phyloP scores from a whole-genome alignment of 345 rosid genomes.

The Clausena lansium region DNA sequence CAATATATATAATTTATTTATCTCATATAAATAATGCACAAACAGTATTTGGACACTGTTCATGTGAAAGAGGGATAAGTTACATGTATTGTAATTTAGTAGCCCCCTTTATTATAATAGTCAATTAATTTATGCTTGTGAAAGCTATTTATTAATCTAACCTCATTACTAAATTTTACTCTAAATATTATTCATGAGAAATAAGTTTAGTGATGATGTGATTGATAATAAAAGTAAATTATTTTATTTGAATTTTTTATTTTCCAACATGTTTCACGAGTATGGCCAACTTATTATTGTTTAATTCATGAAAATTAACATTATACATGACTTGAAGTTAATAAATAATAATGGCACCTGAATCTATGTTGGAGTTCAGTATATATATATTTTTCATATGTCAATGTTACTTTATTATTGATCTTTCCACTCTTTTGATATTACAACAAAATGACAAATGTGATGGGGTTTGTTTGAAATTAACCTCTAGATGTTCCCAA shows the following conservation, averaged over 20 bases:
- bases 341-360: background rate
- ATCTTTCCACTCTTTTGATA: background rate
- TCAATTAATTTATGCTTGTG: background rate
- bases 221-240: too few relatives aligned
- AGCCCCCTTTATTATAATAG: too few relatives aligned
- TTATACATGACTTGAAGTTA: too few relatives aligned
- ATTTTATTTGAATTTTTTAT: too few relatives aligned
- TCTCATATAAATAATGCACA: too few relatives aligned
- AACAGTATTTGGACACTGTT: too few relatives aligned
- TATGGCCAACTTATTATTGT: background rate
- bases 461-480: background rate
- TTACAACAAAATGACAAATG: background rate
- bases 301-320: background rate
- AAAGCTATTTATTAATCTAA: background rate
- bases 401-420: background rate
- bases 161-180: background rate
- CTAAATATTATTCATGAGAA: too few relatives aligned
- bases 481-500: background rate
- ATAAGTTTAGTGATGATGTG: too few relatives aligned
- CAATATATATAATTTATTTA: too few relatives aligned
- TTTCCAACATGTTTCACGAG: fast-evolving
- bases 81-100: too few relatives aligned
- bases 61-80: too few relatives aligned
- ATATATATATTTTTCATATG: background rate
- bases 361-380: background rate